Percentiles rank a stretch among this genome's conserved stretches.
Evolutionary conservation across 1,139 yeast species (phyloP).

Genomic region (Kazachstania sp.): DNA sequence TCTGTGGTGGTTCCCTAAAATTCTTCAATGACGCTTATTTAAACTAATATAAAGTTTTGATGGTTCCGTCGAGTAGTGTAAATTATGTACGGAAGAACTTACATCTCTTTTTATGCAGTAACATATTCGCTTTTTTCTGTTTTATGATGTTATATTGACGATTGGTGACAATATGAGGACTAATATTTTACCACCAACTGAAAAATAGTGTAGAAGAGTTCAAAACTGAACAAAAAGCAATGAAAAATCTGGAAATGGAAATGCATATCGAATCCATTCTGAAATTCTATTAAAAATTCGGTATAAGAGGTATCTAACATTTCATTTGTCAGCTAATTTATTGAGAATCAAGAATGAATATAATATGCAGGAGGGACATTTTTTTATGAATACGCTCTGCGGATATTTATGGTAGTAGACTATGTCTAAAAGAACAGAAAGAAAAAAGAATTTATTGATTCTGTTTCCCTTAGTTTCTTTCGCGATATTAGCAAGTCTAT

Average conservation of each 20-base stretch:
- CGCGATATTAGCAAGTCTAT: no score
- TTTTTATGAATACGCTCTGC: no score
- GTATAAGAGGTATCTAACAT: not conserved
- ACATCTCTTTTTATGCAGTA: no score
- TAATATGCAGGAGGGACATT: not conserved
- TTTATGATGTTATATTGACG: no score
- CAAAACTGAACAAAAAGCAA: not conserved
- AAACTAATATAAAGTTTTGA: not conserved
- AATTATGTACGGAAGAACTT: not conserved
- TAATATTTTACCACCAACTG: not conserved
- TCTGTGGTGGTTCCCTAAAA: not conserved
- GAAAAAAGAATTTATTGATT: no score
- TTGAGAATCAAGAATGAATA: not conserved
- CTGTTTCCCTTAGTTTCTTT: no score
- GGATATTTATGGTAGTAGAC: no score
- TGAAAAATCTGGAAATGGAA: not conserved
- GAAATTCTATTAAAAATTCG: not conserved
- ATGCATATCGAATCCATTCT: constrained; percentile 1
- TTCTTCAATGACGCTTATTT: not conserved
- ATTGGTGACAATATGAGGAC: not conserved
- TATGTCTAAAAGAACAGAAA: no score
- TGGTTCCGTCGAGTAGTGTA: not conserved
- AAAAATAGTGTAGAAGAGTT: not conserved
- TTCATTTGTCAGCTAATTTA: not conserved
- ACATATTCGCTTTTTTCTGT: no score